These are phyloP conservation scores for Chionographis japonica DNA, from an alignment of 106 monocot species.

Conservation along the genomic window DNA sequence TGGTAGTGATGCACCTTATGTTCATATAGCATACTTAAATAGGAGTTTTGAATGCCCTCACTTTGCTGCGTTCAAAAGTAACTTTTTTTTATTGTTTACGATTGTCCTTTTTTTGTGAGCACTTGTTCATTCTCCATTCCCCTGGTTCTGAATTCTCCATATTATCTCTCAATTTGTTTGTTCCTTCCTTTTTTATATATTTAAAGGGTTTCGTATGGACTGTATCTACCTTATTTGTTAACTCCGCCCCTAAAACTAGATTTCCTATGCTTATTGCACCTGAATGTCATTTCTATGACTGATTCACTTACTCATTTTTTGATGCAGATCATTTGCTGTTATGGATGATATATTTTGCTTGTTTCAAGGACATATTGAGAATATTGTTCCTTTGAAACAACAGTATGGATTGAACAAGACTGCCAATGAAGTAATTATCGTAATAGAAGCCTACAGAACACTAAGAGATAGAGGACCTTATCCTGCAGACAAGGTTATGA, in stretches of 20 bases:
- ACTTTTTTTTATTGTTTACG: too few species aligned
- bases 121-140: too few species aligned
- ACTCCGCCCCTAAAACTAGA: too few species aligned
- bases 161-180: neutral
- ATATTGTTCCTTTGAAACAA: constrained; percentile 37
- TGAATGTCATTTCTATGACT: neutral
- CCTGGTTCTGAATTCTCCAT: neutral
- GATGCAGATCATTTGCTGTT: constrained; percentile 37
- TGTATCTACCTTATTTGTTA: neutral
- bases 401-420: constrained; percentile 37
- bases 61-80: too few species aligned
- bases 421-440: constrained; percentile 39
- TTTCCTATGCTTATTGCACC: neutral
- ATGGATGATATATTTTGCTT: constrained; percentile 46
- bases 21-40: too few species aligned
- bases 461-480: constrained; percentile 44
- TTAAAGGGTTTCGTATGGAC: neutral
- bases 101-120: too few species aligned
- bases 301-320: neutral
- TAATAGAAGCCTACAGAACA: constrained; percentile 47
- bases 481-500: constrained; percentile 37
- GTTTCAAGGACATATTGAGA: constrained; percentile 45
- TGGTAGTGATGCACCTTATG: too few species aligned
- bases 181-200: neutral
- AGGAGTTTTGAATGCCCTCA: too few species aligned